These are phyloP conservation scores for Capsicum rhomboideum DNA, from an alignment of 257 asterid species.

Conservation along the genomic window DNA sequence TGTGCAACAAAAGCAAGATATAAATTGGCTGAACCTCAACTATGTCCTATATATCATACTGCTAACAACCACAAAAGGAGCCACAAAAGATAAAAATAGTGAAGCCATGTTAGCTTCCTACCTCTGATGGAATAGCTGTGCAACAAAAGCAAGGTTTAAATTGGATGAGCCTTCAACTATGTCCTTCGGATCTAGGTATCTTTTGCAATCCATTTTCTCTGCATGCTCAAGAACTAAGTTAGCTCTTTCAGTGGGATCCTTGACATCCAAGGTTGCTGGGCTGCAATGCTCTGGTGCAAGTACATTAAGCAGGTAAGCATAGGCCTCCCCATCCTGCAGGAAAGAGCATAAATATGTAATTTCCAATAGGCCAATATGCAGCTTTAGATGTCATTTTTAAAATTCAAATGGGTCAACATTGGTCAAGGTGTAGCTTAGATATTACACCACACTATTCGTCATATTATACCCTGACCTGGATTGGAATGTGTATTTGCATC, in stretches of 20 bases:
- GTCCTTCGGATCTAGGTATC: slow-evolving; percentile 82
- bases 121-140: slow-evolving; percentile 97
- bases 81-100: not conserved
- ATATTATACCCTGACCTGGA: not conserved
- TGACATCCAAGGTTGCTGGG: slow-evolving; percentile 73
- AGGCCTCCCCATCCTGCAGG: slow-evolving; percentile 95
- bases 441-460: not conserved
- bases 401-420: not conserved
- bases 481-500: not conserved
- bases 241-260: slow-evolving; percentile 82
- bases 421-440: not conserved
- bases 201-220: slow-evolving; percentile 93
- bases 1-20: slow-evolving; percentile 89
- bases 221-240: slow-evolving; percentile 95
- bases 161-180: slow-evolving; percentile 85
- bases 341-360: slow-evolving; percentile 3
- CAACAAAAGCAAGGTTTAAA: slow-evolving; percentile 93
- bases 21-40: slow-evolving; percentile 76
- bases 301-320: slow-evolving; percentile 87
- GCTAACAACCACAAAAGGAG: not conserved
- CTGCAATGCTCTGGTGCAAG: slow-evolving; percentile 94
- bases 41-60: slow-evolving; percentile 19
- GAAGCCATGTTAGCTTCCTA: slow-evolving; percentile 15
- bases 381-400: not conserved
- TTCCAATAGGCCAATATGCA: not conserved